These are phyloP conservation scores for Irineochytrium annulatum DNA, from an alignment of 192 early-diverging fungal genomes.

Conservation along the genomic window DNA sequence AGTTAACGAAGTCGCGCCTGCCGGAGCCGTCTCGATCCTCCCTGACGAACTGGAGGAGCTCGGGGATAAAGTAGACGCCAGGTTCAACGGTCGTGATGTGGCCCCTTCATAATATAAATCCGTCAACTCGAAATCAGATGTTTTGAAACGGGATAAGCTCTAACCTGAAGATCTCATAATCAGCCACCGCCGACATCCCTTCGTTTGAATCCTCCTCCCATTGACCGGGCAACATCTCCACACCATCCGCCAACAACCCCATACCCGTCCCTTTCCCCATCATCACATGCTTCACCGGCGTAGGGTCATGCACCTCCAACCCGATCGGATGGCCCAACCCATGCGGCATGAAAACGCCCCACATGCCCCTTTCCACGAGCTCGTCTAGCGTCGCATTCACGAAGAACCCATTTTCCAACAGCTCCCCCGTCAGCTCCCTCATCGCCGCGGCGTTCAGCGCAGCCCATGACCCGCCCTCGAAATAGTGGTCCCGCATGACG, in stretches of 20 bases:
- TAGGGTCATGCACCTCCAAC: constrained; percentile 86
- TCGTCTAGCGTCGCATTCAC: constrained; percentile 45
- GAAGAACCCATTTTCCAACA: constrained; percentile 63
- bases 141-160: too few relatives aligned
- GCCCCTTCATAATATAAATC: constrained; percentile 57
- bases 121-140: too few relatives aligned
- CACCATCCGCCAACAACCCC: too few relatives aligned
- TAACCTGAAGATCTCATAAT: constrained; percentile 9
- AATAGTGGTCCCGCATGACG: constrained; percentile 7
- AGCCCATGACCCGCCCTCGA: constrained; percentile 37
- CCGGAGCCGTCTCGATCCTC: constrained; percentile 12
- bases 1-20: constrained; percentile 34
- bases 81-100: constrained; percentile 89
- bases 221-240: too few relatives aligned
- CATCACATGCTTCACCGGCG: too few relatives aligned
- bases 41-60: constrained; percentile 39
- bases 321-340: constrained; percentile 78
- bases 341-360: constrained; percentile 81
- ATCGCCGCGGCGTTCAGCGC: constrained; percentile 17
- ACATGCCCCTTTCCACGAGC: constrained; percentile 54
- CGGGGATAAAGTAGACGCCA: constrained; percentile 88
- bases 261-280: too few relatives aligned
- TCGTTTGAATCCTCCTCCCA: too few relatives aligned
- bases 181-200: not conserved
- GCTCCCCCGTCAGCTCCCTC: constrained; percentile 26